Evolutionary conservation across 1,139 yeast genomes (phyloP).

Genomic region (Hansenula lynferdii): DNA sequence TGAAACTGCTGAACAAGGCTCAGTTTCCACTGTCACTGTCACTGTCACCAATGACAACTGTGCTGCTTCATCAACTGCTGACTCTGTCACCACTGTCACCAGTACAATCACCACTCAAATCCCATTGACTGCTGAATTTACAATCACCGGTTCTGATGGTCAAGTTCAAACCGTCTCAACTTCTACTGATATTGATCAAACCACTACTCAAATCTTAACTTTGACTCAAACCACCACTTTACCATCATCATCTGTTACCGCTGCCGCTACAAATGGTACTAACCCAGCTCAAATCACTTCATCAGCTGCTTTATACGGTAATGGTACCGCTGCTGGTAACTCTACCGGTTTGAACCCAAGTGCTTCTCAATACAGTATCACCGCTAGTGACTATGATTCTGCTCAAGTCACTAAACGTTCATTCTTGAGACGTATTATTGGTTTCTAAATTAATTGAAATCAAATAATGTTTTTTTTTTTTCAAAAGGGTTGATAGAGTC

Average conservation of each 20-base stretch:
- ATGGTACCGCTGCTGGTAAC: slow-evolving; percentile 28
- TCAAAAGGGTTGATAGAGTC: no score
- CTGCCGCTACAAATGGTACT: slow-evolving; percentile 5
- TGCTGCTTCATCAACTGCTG: slow-evolving; percentile 10
- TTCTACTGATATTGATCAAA: slow-evolving; percentile 21
- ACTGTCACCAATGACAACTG: slow-evolving; percentile 12
- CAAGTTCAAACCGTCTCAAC: slow-evolving; percentile 17
- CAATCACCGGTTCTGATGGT: slow-evolving; percentile 19
- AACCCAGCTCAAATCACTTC: slow-evolving; percentile 9
- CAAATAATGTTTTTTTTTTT: no score
- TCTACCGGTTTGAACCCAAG: slow-evolving; percentile 16
- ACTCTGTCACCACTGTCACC: slow-evolving; percentile 5
- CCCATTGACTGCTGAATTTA: slow-evolving; percentile 18
- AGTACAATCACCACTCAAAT: slow-evolving; percentile 6
- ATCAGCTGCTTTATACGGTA: slow-evolving; percentile 38
- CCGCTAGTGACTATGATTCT: slow-evolving; percentile 17
- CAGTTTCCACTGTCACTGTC: slow-evolving; percentile 9
- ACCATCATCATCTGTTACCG: slow-evolving; percentile 16
- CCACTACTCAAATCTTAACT: slow-evolving; percentile 14
- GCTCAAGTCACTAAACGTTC: slow-evolving; percentile 15
- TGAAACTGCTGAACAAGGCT: slow-evolving; percentile 2
- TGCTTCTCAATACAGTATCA: slow-evolving; percentile 9
- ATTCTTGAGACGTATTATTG: slow-evolving; percentile 25
- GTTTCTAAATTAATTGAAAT: slow-evolving; percentile 17
- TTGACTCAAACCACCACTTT: slow-evolving; percentile 13